A percentile compares a stretch with the other conserved stretches of the same genome.
phyloP scores from a whole-genome alignment of 1,139 yeast genomes.

The Pneumocystis carinii region DNA sequence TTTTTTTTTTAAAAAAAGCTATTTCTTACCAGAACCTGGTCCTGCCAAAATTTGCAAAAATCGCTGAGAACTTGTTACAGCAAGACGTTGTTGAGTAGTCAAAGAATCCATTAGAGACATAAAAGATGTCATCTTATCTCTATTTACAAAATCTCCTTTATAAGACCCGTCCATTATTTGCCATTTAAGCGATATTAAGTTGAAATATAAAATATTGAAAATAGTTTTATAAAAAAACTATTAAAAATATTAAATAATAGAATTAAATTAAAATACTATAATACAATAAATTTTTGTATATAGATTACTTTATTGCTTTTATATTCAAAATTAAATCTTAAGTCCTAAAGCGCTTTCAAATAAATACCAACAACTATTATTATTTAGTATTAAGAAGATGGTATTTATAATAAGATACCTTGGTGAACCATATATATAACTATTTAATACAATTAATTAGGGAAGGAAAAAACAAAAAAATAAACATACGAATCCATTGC shows the following conservation, averaged over 20 bases:
- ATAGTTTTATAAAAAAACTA: background rate
- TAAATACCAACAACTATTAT: background rate
- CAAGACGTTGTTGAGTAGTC: background rate
- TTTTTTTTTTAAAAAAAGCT: background rate
- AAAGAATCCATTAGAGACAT: background rate
- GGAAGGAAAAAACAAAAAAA: conserved; percentile 36
- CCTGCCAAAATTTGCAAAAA: conserved; percentile 74
- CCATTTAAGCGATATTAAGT: background rate
- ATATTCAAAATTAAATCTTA: background rate
- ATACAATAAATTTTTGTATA: background rate
- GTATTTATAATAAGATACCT: background rate
- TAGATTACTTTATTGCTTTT: background rate
- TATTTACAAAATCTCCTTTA: background rate
- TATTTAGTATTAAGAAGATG: background rate
- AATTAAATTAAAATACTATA: background rate
- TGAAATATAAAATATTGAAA: background rate
- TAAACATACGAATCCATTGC: conserved; percentile 93
- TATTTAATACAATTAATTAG: background rate
- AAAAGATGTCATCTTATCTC: background rate
- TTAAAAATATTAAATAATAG: background rate
- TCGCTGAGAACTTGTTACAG: conserved; percentile 5
- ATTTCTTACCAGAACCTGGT: conserved; percentile 49
- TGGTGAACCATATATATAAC: background rate
- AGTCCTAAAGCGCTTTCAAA: background rate
- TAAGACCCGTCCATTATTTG: background rate